phyloP scores from a whole-genome alignment of 2,329 filamentous ascomycete genomes.

The Chrysoporthe deuterocubensis region DNA sequence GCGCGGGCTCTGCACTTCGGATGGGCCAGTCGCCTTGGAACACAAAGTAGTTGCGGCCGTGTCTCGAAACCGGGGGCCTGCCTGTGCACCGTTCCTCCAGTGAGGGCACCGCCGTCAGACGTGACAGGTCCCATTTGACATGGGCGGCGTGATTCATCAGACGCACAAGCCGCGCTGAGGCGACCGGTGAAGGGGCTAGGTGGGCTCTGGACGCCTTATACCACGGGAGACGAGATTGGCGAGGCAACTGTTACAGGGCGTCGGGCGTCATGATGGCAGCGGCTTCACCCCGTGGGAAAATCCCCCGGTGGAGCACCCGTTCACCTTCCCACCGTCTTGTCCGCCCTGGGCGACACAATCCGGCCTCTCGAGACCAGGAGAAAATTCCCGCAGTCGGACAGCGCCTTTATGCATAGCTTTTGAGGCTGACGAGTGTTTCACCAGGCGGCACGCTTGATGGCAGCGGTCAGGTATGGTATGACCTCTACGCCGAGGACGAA shows the following conservation, averaged over 20 bases:
- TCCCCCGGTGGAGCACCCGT: slow-evolving; percentile 3
- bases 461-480: slow-evolving; percentile 69
- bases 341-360: too few species aligned
- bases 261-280: slow-evolving; percentile 1
- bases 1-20: not conserved
- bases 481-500: slow-evolving; percentile 60
- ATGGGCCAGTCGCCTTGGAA: not conserved
- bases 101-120: not conserved
- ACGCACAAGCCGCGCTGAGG: not conserved
- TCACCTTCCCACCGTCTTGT: not conserved
- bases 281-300: not conserved
- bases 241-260: not conserved
- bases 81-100: not conserved
- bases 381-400: slow-evolving; percentile 4
- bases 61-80: not conserved
- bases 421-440: slow-evolving; percentile 21
- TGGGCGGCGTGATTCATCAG: not conserved
- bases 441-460: slow-evolving; percentile 54
- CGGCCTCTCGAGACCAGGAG: not conserved
- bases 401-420: slow-evolving; percentile 16
- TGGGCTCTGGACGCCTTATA: not conserved
- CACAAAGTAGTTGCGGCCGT: slow-evolving; percentile 18
- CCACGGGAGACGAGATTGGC: not conserved
- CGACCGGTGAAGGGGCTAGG: not conserved
- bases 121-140: slow-evolving; percentile 3